Conservation (phyloP, 768 basidiomycete genomes). For the Tylopilus vinaceipallidus region DNA sequence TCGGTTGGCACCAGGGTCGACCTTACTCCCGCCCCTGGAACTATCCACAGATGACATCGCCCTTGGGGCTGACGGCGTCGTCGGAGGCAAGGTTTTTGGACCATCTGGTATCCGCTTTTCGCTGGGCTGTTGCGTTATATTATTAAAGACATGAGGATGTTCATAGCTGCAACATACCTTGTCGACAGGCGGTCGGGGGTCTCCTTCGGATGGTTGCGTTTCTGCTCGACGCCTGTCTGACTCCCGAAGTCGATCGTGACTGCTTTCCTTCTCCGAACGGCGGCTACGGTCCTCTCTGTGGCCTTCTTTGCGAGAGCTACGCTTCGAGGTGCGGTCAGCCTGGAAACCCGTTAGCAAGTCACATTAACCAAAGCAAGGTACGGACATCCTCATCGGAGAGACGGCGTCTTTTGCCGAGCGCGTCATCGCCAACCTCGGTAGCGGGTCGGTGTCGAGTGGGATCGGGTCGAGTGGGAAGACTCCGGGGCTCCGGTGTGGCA, state of each 20-base stretch:
- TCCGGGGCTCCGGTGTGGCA: slow-evolving; percentile 49
- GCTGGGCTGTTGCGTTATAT: slow-evolving; percentile 33
- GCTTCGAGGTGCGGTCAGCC: slow-evolving; percentile 76
- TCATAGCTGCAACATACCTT: slow-evolving; percentile 48
- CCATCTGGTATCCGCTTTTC: slow-evolving; percentile 60
- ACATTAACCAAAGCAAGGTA: slow-evolving; percentile 7
- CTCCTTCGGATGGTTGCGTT: slow-evolving; percentile 53
- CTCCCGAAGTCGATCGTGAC: slow-evolving; percentile 64
- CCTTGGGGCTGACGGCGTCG: slow-evolving; percentile 67
- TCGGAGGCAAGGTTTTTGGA: slow-evolving; percentile 52
- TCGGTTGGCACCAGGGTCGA: slow-evolving; percentile 36
- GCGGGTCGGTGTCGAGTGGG: slow-evolving; percentile 51
- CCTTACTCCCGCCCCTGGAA: slow-evolving; percentile 38
- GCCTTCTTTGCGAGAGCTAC: slow-evolving; percentile 74
- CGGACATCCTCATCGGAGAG: slow-evolving; percentile 72
- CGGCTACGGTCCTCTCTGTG: slow-evolving; percentile 75
- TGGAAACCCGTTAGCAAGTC: slow-evolving; percentile 29
- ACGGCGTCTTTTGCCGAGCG: slow-evolving; percentile 70
- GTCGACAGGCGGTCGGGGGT: slow-evolving; percentile 50
- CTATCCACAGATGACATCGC: slow-evolving; percentile 59
- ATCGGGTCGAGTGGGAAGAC: slow-evolving; percentile 59
- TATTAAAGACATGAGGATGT: slow-evolving; percentile 2
- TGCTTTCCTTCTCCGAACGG: slow-evolving; percentile 68
- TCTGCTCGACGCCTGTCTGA: slow-evolving; percentile 67
- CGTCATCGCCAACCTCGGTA: slow-evolving; percentile 53